phyloP scores from a whole-genome alignment of 2,329 filamentous ascomycete species.

The Teratosphaeria zuluensis region DNA sequence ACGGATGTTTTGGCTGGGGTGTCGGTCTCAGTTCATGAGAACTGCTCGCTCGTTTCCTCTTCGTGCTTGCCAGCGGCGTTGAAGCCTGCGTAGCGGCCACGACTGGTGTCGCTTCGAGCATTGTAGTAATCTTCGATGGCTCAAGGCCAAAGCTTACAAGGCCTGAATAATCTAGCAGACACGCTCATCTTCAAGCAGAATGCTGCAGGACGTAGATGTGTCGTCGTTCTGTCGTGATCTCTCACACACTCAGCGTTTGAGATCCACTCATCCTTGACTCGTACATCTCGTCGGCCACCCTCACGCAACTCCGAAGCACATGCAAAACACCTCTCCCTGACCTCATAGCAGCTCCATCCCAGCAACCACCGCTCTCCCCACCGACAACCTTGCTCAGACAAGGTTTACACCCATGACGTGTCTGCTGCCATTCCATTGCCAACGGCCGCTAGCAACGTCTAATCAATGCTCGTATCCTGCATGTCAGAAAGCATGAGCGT shows the following conservation, averaged over 20 bases:
- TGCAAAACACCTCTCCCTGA: not conserved
- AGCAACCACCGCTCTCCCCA: not conserved
- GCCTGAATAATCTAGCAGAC: not conserved
- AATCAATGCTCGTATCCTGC: not conserved
- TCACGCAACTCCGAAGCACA: not conserved
- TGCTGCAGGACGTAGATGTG: not conserved
- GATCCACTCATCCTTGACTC: not conserved
- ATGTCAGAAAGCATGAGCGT: not conserved
- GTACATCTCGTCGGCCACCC: not conserved
- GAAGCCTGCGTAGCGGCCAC: not conserved
- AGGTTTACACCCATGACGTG: not conserved
- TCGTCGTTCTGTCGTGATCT: not conserved
- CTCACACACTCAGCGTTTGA: not conserved
- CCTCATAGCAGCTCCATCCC: not conserved
- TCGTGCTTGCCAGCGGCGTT: constrained; percentile 14
- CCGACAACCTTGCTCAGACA: not conserved
- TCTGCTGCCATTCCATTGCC: not conserved
- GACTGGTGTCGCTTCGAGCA: constrained; percentile 3
- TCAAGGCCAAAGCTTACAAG: not conserved
- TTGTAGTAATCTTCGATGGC: not conserved
- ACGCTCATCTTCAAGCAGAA: not conserved
- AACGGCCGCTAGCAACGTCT: not conserved
- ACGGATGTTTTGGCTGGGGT: constrained; percentile 32
- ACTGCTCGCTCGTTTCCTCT: constrained; percentile 22
- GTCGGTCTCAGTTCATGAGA: constrained; percentile 19